Percentiles rank a stretch among this genome's conserved stretches.
Conservation (phyloP, 306 rosid genomes). For the Styphnolobium japonicum region DNA sequence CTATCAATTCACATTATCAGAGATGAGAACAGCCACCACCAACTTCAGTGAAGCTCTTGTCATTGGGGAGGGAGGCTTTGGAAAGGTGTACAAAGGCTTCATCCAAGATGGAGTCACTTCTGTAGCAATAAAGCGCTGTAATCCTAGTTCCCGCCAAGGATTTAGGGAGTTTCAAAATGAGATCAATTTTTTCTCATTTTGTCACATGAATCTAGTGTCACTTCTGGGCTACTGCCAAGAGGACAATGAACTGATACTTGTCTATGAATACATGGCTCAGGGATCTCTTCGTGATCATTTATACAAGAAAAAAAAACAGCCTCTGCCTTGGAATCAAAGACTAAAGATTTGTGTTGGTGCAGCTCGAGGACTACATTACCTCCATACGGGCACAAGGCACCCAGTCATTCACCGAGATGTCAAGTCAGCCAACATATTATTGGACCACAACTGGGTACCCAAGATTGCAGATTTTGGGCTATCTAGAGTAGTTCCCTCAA, state of each 20-base stretch:
- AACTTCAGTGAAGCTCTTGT: conserved; percentile 36
- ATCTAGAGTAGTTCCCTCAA: conserved; percentile 32
- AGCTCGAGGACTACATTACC: conserved; percentile 59
- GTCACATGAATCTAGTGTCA: conserved; percentile 42
- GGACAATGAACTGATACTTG: conserved; percentile 40
- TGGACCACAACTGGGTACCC: conserved; percentile 44
- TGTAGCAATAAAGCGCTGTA: conserved; percentile 46
- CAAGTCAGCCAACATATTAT: conserved; percentile 53
- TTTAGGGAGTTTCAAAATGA: conserved; percentile 41
- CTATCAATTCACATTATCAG: conserved; percentile 31
- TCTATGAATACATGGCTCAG: conserved; percentile 49
- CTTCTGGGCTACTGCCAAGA: conserved; percentile 46
- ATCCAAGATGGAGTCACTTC: conserved; percentile 24
- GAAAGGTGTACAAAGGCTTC: conserved; percentile 47
- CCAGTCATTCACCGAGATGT: conserved; percentile 54
- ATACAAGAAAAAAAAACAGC: conserved; percentile 17
- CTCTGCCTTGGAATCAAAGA: conserved; percentile 46
- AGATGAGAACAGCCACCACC: conserved; percentile 37
- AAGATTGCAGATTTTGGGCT: conserved; percentile 61
- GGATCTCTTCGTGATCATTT: conserved; percentile 55
- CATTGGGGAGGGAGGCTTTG: conserved; percentile 52
- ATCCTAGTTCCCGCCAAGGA: conserved; percentile 41
- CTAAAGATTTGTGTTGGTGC: conserved; percentile 46
- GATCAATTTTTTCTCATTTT: conserved; percentile 33
- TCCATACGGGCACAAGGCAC: conserved; percentile 39